Conservation (phyloP, 129 eudicot species). For the Centaurea solstitialis region DNA sequence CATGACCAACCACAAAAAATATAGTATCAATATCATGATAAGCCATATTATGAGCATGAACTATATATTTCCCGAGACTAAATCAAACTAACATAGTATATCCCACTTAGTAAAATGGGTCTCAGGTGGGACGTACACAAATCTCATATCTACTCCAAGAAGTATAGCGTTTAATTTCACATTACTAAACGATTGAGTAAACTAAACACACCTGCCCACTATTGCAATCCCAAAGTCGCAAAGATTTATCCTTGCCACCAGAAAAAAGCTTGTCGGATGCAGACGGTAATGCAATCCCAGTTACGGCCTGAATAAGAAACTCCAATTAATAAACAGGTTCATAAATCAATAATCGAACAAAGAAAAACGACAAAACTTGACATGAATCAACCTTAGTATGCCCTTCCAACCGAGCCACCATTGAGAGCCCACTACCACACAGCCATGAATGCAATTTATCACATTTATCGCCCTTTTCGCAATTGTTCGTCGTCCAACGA, state of each 20-base stretch:
- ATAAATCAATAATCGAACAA: not conserved
- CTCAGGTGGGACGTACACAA: not conserved
- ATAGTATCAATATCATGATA: not conserved
- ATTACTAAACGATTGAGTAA: not conserved
- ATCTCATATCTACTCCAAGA: too few species aligned
- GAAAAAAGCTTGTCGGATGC: conserved; percentile 56
- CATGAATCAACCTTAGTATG: conserved; percentile 48
- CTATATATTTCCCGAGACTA: not conserved
- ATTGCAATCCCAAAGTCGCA: conserved; percentile 74
- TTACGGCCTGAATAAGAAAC: conserved; percentile 42
- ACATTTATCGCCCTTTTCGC: conserved; percentile 48
- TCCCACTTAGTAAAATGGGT: not conserved
- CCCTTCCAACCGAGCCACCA: conserved; percentile 59
- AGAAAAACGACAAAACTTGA: not conserved
- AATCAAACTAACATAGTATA: not conserved
- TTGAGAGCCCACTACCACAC: conserved; percentile 54
- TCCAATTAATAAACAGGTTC: not conserved
- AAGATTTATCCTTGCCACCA: conserved; percentile 53
- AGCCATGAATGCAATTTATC: conserved; percentile 49
- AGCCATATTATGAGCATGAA: not conserved
- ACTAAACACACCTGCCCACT: conserved; percentile 60
- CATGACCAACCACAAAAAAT: conserved; percentile 18
- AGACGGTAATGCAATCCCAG: conserved; percentile 60
- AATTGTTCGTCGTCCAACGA: conserved; percentile 42
- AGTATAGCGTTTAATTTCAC: not conserved